These are phyloP conservation scores for Geum urbanum DNA, from an alignment of 306 rosid genomes.

Conservation along the genomic window DNA sequence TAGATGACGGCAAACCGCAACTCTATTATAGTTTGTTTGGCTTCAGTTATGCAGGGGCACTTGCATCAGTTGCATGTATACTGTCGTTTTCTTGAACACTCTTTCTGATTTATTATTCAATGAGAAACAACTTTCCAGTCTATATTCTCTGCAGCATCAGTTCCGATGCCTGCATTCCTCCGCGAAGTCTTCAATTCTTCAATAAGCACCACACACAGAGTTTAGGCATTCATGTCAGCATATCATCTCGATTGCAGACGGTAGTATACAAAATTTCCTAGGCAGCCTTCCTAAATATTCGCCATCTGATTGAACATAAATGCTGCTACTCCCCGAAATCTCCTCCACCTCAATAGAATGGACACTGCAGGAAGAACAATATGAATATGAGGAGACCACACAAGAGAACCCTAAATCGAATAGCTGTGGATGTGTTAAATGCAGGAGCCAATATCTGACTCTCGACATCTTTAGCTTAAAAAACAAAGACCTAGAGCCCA, in stretches of 20 bases:
- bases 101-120: slow-evolving; percentile 4
- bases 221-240: slow-evolving; percentile 35
- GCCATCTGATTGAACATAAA: slow-evolving; percentile 88
- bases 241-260: slow-evolving; percentile 82
- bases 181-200: neutral
- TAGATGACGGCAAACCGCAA: neutral
- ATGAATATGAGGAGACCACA: neutral
- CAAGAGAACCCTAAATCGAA: neutral
- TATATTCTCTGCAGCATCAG: neutral
- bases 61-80: neutral
- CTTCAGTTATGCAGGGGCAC: neutral
- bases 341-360: slow-evolving; percentile 75
- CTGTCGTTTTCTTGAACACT: neutral
- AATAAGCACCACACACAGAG: neutral
- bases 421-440: neutral
- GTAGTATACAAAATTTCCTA: slow-evolving; percentile 60
- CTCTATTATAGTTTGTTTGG: neutral
- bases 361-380: slow-evolving; percentile 38
- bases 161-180: neutral
- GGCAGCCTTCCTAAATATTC: slow-evolving; percentile 91
- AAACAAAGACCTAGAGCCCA: neutral
- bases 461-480: neutral
- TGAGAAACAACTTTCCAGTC: neutral
- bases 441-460: neutral
- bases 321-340: slow-evolving; percentile 47